Evolutionary conservation across 2,329 filamentous ascomycete species (phyloP), one percentile per base, ranked within the genome.

Genomic region (Myriosclerotinia duriaeana): DNA sequence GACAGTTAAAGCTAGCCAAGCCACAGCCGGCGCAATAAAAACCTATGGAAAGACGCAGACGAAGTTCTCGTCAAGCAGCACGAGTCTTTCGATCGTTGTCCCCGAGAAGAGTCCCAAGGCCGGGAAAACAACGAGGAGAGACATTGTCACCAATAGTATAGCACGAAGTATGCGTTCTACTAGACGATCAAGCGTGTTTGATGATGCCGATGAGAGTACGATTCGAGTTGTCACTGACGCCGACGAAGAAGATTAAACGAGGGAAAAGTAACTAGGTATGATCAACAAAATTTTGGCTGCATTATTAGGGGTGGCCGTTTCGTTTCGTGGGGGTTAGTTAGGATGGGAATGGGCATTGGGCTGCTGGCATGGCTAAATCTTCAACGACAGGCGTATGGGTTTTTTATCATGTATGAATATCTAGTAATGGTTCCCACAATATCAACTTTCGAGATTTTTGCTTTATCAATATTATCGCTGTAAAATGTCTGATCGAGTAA

Each of bases 371-470:
- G 63, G 63, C 46, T 65, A 38, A 62, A 67, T 73, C 67, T 74
- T 73, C 72, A 73, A 73, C 69, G 71, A 67, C 67, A 69, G 71
- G 63, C 55, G 63, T 52, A 46, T 52, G 34, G 36, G 42, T 40
- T 53, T 66, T 62, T 64, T 36, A 54, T n/a, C 17, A 68, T 73
- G 72, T 74, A 74, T 69, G 69, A 72, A 66, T 72, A 73, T 68
- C 46, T 67, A 69, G 59, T 52, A 65, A 65, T 69, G 64, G 69
- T 68, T 69, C 48, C 48, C 44, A 66, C 48, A 59, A 60, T 62
- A 52, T 58, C 42, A 58, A n/a, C 40, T 58, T 60, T 65, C 46
- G 22, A 52, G 48, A 36, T 50, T 60, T 65, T 30, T 22, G 3
- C 42, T 65, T 59, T 34, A 9, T 34, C 34, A n/a, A 36, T 48